phyloP scores from a whole-genome alignment of 2,329 filamentous ascomycete species.

The Phialocephala subalpina region DNA sequence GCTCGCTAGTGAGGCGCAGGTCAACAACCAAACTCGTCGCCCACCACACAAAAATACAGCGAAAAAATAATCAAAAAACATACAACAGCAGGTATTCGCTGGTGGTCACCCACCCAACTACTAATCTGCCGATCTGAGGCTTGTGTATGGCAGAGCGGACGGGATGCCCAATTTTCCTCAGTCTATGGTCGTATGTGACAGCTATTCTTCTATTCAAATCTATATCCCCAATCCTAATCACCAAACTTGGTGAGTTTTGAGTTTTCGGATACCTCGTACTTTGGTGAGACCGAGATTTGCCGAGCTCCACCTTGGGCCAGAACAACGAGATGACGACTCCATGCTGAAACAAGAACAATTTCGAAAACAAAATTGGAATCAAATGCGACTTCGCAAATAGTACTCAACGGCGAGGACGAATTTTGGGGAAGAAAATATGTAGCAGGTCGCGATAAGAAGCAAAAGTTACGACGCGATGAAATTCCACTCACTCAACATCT shows the following conservation, averaged over 20 bases:
- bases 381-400: background rate
- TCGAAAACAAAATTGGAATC: background rate
- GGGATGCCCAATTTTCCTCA: conserved; percentile 38
- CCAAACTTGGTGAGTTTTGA: background rate
- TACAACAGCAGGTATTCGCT: conserved; percentile 42
- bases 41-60: background rate
- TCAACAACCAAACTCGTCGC: background rate
- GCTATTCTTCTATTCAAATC: background rate
- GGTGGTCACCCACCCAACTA: conserved; percentile 40
- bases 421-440: background rate
- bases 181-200: conserved; percentile 32
- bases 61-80: conserved; percentile 35
- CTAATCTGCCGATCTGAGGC: conserved; percentile 39
- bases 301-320: background rate
- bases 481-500: conserved; percentile 68
- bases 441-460: background rate
- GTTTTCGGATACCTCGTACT: background rate
- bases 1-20: too few species aligned
- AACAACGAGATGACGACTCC: conserved; percentile 6
- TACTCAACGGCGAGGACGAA: background rate
- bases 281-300: background rate
- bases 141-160: conserved; percentile 41
- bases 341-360: background rate
- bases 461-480: conserved; percentile 7
- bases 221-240: background rate